These are phyloP conservation scores for Penicillium robsamsonii DNA, from an alignment of 495 filamentous ascomycete genomes.

Conservation along the genomic window DNA sequence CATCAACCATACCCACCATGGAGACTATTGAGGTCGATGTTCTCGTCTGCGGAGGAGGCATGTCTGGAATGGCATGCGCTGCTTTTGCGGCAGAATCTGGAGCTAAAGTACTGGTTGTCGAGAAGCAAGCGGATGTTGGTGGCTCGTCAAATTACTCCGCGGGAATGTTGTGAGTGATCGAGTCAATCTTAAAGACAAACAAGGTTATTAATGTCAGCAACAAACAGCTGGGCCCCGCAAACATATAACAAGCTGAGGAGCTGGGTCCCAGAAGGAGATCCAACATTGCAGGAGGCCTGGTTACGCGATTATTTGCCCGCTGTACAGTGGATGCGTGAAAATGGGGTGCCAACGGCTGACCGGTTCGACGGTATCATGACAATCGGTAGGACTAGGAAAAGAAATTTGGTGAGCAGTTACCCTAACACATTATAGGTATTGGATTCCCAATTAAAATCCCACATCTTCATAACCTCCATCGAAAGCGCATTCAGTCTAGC, in stretches of 20 bases:
- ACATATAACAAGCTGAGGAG: constrained; percentile 23
- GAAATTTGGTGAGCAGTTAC: not conserved
- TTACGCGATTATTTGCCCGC: constrained; percentile 26
- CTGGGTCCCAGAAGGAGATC: constrained; percentile 28
- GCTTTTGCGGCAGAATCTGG: constrained; percentile 27
- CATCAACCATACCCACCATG: constrained; percentile 15
- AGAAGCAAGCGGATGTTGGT: constrained; percentile 24
- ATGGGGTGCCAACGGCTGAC: constrained; percentile 22
- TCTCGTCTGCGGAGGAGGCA: constrained; percentile 30
- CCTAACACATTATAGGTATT: constrained; percentile 17
- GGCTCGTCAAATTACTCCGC: constrained; percentile 29
- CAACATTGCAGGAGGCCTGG: constrained; percentile 26
- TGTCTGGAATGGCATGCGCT: constrained; percentile 33
- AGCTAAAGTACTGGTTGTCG: constrained; percentile 22
- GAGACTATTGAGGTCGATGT: constrained; percentile 23
- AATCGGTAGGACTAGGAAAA: constrained; percentile 16
- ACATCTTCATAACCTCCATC: constrained; percentile 19
- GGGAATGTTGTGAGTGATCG: constrained; percentile 27
- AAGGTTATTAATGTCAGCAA: not conserved
- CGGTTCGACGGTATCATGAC: constrained; percentile 34
- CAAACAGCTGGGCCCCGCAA: constrained; percentile 24
- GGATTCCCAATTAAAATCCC: constrained; percentile 28
- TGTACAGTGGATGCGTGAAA: constrained; percentile 31
- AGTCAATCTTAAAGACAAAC: not conserved
- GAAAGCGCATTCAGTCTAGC: constrained; percentile 14